These are phyloP conservation scores for Sporothrix schenckii DNA, from an alignment of 2,329 filamentous ascomycete species.

Conservation along the genomic window DNA sequence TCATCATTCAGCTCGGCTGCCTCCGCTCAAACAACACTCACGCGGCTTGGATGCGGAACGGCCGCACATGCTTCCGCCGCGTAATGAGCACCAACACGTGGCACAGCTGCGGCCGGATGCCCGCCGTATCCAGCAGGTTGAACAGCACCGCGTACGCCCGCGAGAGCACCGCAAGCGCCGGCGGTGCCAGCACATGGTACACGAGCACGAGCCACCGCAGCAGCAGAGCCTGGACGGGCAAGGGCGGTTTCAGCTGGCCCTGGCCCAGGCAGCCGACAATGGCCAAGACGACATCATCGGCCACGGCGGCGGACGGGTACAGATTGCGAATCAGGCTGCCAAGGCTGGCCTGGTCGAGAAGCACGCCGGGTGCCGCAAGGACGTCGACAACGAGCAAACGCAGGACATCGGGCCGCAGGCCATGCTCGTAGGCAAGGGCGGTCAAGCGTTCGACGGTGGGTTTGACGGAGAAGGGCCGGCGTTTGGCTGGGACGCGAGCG, in stretches of 20 bases:
- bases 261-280: constrained; percentile 76
- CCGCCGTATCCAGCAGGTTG: constrained; percentile 78
- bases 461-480: constrained; percentile 65
- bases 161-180: constrained; percentile 64
- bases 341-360: constrained; percentile 75
- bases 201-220: constrained; percentile 79
- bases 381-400: constrained; percentile 67
- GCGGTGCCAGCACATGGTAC: constrained; percentile 63
- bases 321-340: constrained; percentile 71
- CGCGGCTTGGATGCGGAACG: constrained; percentile 79
- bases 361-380: constrained; percentile 58
- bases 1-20: neutral
- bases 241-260: constrained; percentile 72
- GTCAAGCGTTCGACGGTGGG: constrained; percentile 65
- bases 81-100: constrained; percentile 80
- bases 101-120: constrained; percentile 67
- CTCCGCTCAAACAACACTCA: constrained; percentile 43
- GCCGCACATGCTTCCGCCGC: constrained; percentile 77
- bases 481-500: constrained; percentile 65
- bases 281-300: constrained; percentile 62
- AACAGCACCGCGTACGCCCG: constrained; percentile 77
- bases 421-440: constrained; percentile 66
- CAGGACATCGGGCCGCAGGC: constrained; percentile 64
- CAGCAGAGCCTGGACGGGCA: constrained; percentile 69
- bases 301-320: constrained; percentile 71